Conservation (phyloP, 768 basidiomycete genomes). For the Boletus reticuloceps region DNA sequence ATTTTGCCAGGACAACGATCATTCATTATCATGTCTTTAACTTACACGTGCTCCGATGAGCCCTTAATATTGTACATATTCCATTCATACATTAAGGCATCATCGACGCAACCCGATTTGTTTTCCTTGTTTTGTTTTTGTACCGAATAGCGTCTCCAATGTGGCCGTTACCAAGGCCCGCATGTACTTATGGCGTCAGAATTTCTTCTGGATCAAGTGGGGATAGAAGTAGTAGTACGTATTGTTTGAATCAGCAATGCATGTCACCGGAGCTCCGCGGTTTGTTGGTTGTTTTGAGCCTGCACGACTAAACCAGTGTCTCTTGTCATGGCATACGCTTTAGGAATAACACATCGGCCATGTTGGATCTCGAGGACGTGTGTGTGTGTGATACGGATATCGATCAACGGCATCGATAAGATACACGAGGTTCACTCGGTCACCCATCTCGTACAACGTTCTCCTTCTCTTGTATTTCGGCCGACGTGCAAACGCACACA, state of each 20-base stretch:
- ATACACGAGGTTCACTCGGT: constrained; percentile 14
- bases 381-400: too few relatives aligned
- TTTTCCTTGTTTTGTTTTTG: constrained; percentile 18
- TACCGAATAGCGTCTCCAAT: constrained; percentile 23
- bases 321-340: constrained; percentile 7
- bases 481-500: background rate
- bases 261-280: constrained; percentile 31
- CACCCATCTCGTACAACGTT: background rate
- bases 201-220: constrained; percentile 14
- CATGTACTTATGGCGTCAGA: constrained; percentile 27
- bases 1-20: constrained; percentile 34
- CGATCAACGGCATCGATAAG: constrained; percentile 20
- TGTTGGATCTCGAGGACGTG: constrained; percentile 12
- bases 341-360: constrained; percentile 3
- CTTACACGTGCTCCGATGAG: constrained; percentile 28
- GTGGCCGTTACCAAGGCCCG: constrained; percentile 14
- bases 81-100: constrained; percentile 29
- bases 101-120: constrained; percentile 27
- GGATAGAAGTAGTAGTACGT: constrained; percentile 20
- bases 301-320: constrained; percentile 5
- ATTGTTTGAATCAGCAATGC: constrained; percentile 2
- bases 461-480: background rate
- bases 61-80: constrained; percentile 39
- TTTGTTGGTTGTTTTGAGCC: constrained; percentile 12
- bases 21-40: constrained; percentile 35